These are phyloP conservation scores for Trichophyton verrucosum DNA, from an alignment of 2,329 filamentous ascomycete species.

Conservation along the genomic window DNA sequence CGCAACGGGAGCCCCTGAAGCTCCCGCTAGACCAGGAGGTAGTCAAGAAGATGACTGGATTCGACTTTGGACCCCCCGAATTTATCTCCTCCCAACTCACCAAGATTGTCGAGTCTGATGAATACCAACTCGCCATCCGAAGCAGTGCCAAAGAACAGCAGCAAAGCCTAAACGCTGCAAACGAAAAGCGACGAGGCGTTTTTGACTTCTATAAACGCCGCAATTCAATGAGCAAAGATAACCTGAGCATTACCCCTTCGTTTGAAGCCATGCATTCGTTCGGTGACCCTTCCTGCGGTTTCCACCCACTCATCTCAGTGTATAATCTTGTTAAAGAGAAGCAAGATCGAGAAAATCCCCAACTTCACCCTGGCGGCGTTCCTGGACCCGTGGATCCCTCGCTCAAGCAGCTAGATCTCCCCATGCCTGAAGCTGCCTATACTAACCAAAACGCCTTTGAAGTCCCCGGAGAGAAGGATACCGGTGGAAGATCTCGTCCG, in stretches of 20 bases:
- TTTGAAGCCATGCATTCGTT: constrained; percentile 72
- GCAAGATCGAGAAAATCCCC: constrained; percentile 57
- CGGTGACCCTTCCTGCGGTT: constrained; percentile 82
- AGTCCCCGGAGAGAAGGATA: constrained; percentile 77
- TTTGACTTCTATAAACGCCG: constrained; percentile 96
- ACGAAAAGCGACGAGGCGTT: constrained; percentile 76
- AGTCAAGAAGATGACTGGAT: constrained; percentile 89
- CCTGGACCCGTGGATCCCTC: constrained; percentile 44
- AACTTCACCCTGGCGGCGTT: constrained; percentile 44
- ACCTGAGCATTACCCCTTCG: constrained; percentile 61
- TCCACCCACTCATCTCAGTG: constrained; percentile 79
- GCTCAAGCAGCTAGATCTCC: constrained; percentile 58
- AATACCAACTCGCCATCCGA: constrained; percentile 78
- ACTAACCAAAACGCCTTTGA: constrained; percentile 79
- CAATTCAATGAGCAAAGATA: constrained; percentile 83
- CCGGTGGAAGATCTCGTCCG: constrained; percentile 68
- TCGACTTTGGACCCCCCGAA: constrained; percentile 86
- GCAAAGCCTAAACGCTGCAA: constrained; percentile 42
- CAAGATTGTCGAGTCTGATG: constrained; percentile 80
- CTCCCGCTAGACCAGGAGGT: constrained; percentile 73
- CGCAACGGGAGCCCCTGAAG: constrained; percentile 68
- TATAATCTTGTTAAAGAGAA: constrained; percentile 97
- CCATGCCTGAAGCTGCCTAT: constrained; percentile 72
- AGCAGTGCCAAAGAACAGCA: constrained; percentile 58
- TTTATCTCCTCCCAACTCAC: constrained; percentile 70